phyloP scores from a whole-genome alignment of 1,284 basidiomycete species.

The Ganoderma sp. region DNA sequence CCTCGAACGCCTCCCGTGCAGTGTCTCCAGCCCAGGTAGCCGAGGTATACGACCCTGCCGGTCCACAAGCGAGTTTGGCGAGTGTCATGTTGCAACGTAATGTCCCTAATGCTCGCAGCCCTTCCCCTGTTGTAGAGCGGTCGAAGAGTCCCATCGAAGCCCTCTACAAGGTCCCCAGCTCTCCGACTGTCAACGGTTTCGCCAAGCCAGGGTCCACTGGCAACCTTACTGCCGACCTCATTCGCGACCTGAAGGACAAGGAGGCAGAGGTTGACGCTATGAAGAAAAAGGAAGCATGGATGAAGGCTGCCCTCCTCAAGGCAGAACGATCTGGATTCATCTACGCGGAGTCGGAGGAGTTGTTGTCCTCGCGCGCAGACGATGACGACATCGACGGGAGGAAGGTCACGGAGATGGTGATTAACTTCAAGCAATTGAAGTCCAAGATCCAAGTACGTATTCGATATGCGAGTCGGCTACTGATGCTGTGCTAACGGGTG shows the following conservation, averaged over 20 bases:
- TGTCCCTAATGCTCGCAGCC: conserved; percentile 59
- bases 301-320: conserved; percentile 81
- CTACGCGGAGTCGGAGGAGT: conserved; percentile 53
- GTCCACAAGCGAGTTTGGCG: conserved; percentile 55
- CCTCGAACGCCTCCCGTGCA: conserved; percentile 52
- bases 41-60: conserved; percentile 42
- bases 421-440: conserved; percentile 90
- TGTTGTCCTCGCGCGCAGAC: conserved; percentile 47
- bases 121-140: conserved; percentile 62
- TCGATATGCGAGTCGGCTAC: background rate
- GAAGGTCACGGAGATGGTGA: conserved; percentile 73
- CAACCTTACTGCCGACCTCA: conserved; percentile 73
- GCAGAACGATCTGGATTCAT: conserved; percentile 86
- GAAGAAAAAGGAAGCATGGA: conserved; percentile 84
- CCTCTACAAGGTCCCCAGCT: conserved; percentile 58
- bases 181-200: conserved; percentile 63
- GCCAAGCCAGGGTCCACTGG: conserved; percentile 63
- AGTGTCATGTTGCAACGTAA: conserved; percentile 59
- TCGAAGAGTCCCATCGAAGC: conserved; percentile 61
- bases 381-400: conserved; percentile 44
- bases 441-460: conserved; percentile 82
- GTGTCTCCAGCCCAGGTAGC: conserved; percentile 57
- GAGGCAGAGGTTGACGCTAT: conserved; percentile 82
- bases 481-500: conserved; percentile 16
- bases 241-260: conserved; percentile 79